Percentiles rank a stretch among this genome's conserved stretches.
phyloP scores from a whole-genome alignment of 1,284 basidiomycete species.

The Fomitopsis palustris region DNA sequence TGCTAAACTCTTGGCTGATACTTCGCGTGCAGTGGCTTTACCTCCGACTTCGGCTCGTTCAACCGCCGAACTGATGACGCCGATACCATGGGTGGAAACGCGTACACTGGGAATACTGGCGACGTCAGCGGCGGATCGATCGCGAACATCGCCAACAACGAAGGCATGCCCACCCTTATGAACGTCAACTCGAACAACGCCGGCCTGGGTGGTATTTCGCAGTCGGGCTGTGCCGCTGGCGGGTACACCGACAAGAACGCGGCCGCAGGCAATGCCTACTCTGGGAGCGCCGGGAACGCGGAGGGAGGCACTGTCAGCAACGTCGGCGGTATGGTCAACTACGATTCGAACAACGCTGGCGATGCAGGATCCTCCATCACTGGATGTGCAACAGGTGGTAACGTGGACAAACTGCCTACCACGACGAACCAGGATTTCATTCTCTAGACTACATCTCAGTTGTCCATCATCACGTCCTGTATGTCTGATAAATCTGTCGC shows the following conservation, averaged over 20 bases:
- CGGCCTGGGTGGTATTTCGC: slow-evolving; percentile 25
- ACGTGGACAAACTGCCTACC: not conserved
- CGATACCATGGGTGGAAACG: slow-evolving; percentile 27
- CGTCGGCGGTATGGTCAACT: slow-evolving; percentile 27
- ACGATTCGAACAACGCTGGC: slow-evolving; percentile 31
- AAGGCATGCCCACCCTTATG: slow-evolving; percentile 26
- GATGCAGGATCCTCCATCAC: slow-evolving; percentile 23
- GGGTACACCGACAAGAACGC: slow-evolving; percentile 23
- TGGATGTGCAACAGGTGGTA: slow-evolving; percentile 25
- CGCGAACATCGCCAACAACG: slow-evolving; percentile 20
- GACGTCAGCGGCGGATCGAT: slow-evolving; percentile 25
- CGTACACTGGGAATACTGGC: slow-evolving; percentile 23
- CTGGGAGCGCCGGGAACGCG: slow-evolving; percentile 26
- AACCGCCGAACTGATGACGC: slow-evolving; percentile 22
- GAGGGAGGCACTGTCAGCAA: slow-evolving; percentile 25
- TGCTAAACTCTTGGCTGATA: not conserved
- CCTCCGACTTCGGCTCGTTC: not conserved
- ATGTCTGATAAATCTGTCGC: not conserved
- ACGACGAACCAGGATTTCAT: not conserved
- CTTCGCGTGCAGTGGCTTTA: not conserved
- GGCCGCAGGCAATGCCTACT: slow-evolving; percentile 27
- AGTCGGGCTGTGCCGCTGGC: slow-evolving; percentile 24
- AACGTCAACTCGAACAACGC: slow-evolving; percentile 32
- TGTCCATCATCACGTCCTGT: not conserved
- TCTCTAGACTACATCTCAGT: not conserved